Evolutionary conservation across 768 basidiomycete genomes (phyloP).

Genomic region (Pisolithus sp.): DNA sequence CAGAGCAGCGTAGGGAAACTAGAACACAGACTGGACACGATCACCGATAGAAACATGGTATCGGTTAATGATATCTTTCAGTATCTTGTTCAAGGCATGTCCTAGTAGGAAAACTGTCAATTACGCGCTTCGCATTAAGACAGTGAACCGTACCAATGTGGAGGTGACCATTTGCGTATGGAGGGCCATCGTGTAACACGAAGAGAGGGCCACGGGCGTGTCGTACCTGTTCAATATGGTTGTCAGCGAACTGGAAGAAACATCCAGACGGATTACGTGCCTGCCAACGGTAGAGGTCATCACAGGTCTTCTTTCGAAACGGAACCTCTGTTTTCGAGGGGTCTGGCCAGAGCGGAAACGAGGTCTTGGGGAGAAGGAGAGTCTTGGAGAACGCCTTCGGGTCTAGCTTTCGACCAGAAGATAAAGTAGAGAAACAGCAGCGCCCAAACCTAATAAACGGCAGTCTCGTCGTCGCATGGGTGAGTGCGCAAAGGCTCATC

Average conservation of each 20-base stretch:
- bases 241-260: not conserved
- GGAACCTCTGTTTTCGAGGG: constrained; percentile 53
- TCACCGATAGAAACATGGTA: constrained; percentile 75
- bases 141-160: constrained; percentile 69
- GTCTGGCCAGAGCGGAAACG: constrained; percentile 69
- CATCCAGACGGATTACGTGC: constrained; percentile 24
- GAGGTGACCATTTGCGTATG: constrained; percentile 93
- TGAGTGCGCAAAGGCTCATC: constrained; percentile 2
- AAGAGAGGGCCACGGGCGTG: constrained; percentile 65
- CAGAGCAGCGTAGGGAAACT: not conserved
- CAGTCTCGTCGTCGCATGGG: constrained; percentile 11
- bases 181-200: constrained; percentile 92
- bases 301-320: constrained; percentile 58
- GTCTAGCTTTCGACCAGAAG: constrained; percentile 7
- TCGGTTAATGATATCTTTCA: constrained; percentile 94
- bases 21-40: constrained; percentile 64
- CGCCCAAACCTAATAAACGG: constrained; percentile 5
- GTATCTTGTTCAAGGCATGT: constrained; percentile 91
- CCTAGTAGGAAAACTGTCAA: constrained; percentile 41
- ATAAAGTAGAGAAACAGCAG: constrained; percentile 12
- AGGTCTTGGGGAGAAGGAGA: constrained; percentile 75
- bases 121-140: not conserved
- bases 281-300: constrained; percentile 75
- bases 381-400: constrained; percentile 49
- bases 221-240: constrained; percentile 42